Evolutionary conservation across 805 yeast genomes (phyloP).

Genomic region (Saccharomycopsis vini): DNA sequence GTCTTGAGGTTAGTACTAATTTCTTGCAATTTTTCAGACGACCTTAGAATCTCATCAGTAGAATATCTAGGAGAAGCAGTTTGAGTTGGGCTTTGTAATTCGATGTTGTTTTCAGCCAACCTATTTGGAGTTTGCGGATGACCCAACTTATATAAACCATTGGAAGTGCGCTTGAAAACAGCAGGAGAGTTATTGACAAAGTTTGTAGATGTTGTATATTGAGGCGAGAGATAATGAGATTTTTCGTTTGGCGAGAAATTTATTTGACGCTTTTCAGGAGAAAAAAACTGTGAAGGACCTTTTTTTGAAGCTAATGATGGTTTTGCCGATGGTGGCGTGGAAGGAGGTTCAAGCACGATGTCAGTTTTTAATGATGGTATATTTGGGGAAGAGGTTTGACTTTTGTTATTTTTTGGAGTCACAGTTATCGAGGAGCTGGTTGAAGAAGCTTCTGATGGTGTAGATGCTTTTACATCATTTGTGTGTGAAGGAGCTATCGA

Average conservation of each 20-base stretch:
- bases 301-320: neutral
- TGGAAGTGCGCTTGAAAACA: constrained; percentile 5
- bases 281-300: constrained; percentile 7
- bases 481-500: neutral
- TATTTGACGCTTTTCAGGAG: constrained; percentile 8
- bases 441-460: too few species aligned
- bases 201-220: neutral
- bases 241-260: neutral
- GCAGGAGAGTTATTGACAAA: constrained; percentile 10
- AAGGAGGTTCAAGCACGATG: constrained; percentile 3
- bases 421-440: too few species aligned
- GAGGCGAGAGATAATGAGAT: constrained; percentile 6
- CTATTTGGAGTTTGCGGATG: constrained; percentile 16
- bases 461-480: too few species aligned
- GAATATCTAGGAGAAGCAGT: constrained; percentile 2
- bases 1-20: constrained; percentile 21
- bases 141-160: constrained; percentile 1
- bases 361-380: constrained; percentile 9
- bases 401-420: too few species aligned
- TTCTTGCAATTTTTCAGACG: constrained; percentile 19
- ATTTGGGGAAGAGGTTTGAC: too few species aligned
- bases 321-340: constrained; percentile 14
- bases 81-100: neutral
- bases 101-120: neutral
- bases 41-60: constrained; percentile 15